Base-by-base conservation (phyloP, 2,329 filamentous ascomycete genomes). In the Ophiosphaerella narmari region DNA sequence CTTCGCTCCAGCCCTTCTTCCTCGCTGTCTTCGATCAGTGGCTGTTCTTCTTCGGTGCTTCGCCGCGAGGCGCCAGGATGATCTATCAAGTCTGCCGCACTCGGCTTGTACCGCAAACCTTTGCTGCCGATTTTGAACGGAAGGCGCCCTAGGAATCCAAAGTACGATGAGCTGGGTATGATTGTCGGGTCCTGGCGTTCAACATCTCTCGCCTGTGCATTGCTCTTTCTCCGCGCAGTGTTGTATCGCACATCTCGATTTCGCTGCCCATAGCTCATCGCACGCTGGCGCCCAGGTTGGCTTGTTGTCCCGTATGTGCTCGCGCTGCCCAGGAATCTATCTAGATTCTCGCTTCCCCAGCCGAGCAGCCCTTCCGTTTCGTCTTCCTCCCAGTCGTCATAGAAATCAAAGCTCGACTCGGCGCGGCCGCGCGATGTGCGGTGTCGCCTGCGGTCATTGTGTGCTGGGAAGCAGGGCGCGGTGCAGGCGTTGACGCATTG, bases 381-480 rank as follows among this genome's bases (percentile, higher is more conserved):
- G 26, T 85, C 82, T 46, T 85, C 81, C 54, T 96, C 91, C 93
- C 93, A 97, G 74, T 97, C 93, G 74, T 97, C 93, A 77, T 97
- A 97, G 72, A 97, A 97, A 73, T 97, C 93, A 70, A 97, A 97
- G 66, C 85, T 92, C 64, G 89, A 84, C 74, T 97, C 92, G 24
- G 91, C 89, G 43, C 85, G 75, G 2, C 84, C 85, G 53, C 78
- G 71, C 48, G 76, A 74, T 18, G 74, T 75, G 32, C 88, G 83
- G 63, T 91, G 86, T 48, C 90, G 85, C 26, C 89, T 85, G 50
- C 89, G 86, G 68, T 93, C 89, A 61, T 92, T 88, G 46, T 84
- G 84, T 65, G 85, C 85, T 46, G 89, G 88, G 32, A 90, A 90
- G 46, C 86, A 84, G 11, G 85, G 80, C 38, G 87, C 86, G 61